Conservation (phyloP, 768 basidiomycete species). For the Coprinopsis cinerea region DNA sequence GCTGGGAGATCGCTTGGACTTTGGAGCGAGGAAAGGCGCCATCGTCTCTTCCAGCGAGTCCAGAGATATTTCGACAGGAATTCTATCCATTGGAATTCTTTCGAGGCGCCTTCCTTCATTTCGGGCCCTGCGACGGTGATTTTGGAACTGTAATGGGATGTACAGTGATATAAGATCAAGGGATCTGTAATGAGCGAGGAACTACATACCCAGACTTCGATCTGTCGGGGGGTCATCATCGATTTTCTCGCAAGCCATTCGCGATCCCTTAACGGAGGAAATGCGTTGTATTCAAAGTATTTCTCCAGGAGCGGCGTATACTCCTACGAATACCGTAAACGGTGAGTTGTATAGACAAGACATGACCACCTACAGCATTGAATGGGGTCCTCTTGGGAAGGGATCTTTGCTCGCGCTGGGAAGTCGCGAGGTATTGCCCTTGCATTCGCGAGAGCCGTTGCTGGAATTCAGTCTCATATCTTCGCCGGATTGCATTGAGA, state of each 20-base stretch:
- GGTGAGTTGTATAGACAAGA: background rate
- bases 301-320: conserved; percentile 39
- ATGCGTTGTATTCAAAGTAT: conserved; percentile 44
- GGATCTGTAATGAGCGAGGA: background rate
- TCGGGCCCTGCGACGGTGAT: conserved; percentile 38
- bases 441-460: too few relatives aligned
- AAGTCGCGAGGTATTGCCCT: too few relatives aligned
- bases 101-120: conserved; percentile 21
- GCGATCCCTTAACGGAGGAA: conserved; percentile 37
- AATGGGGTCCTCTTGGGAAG: background rate
- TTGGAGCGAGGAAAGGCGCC: background rate
- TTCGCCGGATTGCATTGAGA: too few relatives aligned
- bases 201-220: conserved; percentile 47
- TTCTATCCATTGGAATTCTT: conserved; percentile 16
- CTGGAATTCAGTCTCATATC: too few relatives aligned
- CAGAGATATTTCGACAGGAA: conserved; percentile 6
- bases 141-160: conserved; percentile 39
- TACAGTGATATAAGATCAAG: background rate
- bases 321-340: conserved; percentile 29
- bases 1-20: too few relatives aligned
- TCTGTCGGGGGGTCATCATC: conserved; percentile 38
- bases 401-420: background rate
- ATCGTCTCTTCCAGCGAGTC: background rate
- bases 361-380: background rate
- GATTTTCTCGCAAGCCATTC: conserved; percentile 36